A percentile compares a stretch with the other conserved stretches of the same genome.
phyloP scores from a whole-genome alignment of 2,329 filamentous ascomycete genomes.

The Talaromyces sp. region DNA sequence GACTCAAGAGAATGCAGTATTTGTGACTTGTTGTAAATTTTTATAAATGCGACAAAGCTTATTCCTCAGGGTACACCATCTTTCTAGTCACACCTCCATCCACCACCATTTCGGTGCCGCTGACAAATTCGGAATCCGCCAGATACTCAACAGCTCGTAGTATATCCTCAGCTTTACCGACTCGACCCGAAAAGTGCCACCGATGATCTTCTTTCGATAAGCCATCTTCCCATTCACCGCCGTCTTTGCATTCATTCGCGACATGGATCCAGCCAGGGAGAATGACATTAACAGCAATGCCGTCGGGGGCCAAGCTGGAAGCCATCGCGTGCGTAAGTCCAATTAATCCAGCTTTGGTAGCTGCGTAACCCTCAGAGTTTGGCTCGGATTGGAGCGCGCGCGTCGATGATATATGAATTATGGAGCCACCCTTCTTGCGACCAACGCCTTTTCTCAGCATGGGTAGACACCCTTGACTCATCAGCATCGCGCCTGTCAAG shows the following conservation, averaged over 20 bases:
- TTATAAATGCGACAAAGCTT: not conserved
- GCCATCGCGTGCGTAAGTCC: constrained; percentile 13
- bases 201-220: constrained; percentile 9
- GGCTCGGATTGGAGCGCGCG: constrained; percentile 13
- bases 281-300: constrained; percentile 10
- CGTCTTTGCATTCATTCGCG: constrained; percentile 13
- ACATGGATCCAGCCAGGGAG: constrained; percentile 14
- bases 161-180: constrained; percentile 13
- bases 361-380: constrained; percentile 12
- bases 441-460: constrained; percentile 1
- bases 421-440: constrained; percentile 6
- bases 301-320: constrained; percentile 7
- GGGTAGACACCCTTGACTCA: constrained; percentile 10
- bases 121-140: constrained; percentile 11
- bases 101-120: constrained; percentile 13
- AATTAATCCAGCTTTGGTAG: constrained; percentile 11
- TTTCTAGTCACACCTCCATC: constrained; percentile 13
- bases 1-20: not conserved
- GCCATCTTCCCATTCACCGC: constrained; percentile 9
- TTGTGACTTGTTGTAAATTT: not conserved
- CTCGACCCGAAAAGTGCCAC: constrained; percentile 14
- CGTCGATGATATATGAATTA: constrained; percentile 14
- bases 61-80: constrained; percentile 16
- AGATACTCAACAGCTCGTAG: constrained; percentile 13
- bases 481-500: constrained; percentile 13